phyloP scores from a whole-genome alignment of 768 basidiomycete species.

The Mycena vitilis region DNA sequence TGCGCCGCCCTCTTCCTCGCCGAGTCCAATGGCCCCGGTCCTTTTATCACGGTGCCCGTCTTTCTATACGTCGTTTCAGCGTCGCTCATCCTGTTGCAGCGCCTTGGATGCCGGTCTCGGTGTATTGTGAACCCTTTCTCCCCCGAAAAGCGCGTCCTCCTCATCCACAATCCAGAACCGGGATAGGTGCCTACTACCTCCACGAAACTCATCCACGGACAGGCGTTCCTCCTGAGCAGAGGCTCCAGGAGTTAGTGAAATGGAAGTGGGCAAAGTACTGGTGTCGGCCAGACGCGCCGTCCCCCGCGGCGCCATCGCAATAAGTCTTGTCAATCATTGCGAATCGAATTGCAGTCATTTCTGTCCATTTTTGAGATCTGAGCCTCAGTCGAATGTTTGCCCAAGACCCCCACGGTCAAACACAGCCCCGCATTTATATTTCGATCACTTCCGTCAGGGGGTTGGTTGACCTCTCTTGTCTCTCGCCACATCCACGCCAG shows the following conservation, averaged over 20 bases:
- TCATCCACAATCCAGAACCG: slow-evolving; percentile 54
- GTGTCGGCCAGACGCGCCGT: slow-evolving; percentile 40
- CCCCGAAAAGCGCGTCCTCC: not conserved
- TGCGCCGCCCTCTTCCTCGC: slow-evolving; percentile 3
- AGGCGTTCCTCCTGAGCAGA: slow-evolving; percentile 59
- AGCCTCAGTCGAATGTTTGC: no score
- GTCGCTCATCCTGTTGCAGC: slow-evolving; percentile 49
- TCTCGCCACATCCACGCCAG: not conserved
- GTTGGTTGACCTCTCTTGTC: not conserved
- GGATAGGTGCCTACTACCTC: slow-evolving; percentile 81
- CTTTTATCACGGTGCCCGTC: slow-evolving; percentile 62
- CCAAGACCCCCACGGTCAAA: no score
- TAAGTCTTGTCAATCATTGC: slow-evolving; percentile 6
- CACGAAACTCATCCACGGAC: slow-evolving; percentile 86
- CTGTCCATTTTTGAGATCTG: not conserved
- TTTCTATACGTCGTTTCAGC: slow-evolving; percentile 8
- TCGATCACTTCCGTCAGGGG: no score
- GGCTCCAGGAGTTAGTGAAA: slow-evolving; percentile 56
- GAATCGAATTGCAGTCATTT: slow-evolving; percentile 60
- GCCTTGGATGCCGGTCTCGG: slow-evolving; percentile 79
- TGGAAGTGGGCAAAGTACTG: slow-evolving; percentile 76
- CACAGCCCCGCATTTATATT: no score
- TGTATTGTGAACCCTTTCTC: slow-evolving; percentile 53
- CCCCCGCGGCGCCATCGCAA: slow-evolving; percentile 45
- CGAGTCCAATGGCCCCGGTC: slow-evolving; percentile 49